Conservation (phyloP, 306 rosid genomes). For the Herpetospermum pedunculosum region DNA sequence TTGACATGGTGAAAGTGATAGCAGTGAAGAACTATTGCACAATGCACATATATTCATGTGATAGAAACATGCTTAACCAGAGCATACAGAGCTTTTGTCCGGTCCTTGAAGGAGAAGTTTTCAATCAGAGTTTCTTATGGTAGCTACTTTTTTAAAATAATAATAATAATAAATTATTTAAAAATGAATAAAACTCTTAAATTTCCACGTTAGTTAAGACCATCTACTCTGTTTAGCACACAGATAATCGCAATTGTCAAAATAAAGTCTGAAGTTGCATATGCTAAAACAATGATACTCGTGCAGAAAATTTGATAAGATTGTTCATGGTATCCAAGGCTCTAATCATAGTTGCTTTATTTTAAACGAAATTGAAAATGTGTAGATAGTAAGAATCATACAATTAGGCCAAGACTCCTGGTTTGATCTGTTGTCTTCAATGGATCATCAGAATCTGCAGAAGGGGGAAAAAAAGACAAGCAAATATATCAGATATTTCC, state of each 20-base stretch:
- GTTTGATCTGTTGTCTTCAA: constrained; percentile 77
- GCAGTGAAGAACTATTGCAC: neutral
- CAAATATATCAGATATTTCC: neutral
- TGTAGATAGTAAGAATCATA: constrained; percentile 21
- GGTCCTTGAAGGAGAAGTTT: neutral
- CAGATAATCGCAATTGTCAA: neutral
- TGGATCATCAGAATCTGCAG: constrained; percentile 62
- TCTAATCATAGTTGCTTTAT: neutral
- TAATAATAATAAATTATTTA: neutral
- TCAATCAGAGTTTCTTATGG: neutral
- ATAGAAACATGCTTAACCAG: neutral
- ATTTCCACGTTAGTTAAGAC: neutral
- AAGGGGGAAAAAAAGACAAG: neutral
- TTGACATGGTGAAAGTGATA: neutral
- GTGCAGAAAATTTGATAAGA: neutral
- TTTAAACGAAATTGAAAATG: neutral
- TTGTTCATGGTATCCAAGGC: neutral
- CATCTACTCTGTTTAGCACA: neutral
- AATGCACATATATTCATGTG: neutral
- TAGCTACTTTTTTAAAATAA: neutral
- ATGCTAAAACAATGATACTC: neutral
- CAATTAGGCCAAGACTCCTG: constrained; percentile 61
- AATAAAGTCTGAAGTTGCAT: neutral
- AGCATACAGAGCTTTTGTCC: neutral
- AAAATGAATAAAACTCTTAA: neutral